phyloP scores from a whole-genome alignment of 345 rosid genomes.

The Pugionium dolabratum region DNA sequence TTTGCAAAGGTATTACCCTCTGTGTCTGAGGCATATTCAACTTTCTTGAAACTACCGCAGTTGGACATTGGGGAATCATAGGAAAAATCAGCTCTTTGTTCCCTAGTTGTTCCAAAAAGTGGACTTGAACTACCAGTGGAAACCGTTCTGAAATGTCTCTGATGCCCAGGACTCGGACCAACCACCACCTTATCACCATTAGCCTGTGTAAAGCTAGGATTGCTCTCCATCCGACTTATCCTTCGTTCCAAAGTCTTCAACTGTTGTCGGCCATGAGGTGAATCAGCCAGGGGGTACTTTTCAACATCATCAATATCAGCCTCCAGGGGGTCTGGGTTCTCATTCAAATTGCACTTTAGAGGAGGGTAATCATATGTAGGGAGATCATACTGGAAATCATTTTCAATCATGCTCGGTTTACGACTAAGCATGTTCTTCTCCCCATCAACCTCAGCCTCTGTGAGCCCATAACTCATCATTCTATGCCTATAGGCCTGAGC shows the following conservation, averaged over 20 bases:
- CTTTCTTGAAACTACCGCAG: conserved; percentile 52
- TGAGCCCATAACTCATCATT: conserved; percentile 90
- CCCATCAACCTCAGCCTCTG: conserved; percentile 70
- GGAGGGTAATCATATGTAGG: conserved; percentile 74
- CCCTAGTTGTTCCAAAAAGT: conserved; percentile 48
- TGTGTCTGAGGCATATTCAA: conserved; percentile 43
- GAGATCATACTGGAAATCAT: conserved; percentile 52
- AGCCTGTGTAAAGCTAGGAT: conserved; percentile 50
- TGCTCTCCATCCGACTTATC: conserved; percentile 75
- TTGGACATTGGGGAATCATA: conserved; percentile 58
- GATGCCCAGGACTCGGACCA: conserved; percentile 68
- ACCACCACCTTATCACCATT: conserved; percentile 65
- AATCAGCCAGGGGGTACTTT: conserved; percentile 73
- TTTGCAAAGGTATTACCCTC: conserved; percentile 47
- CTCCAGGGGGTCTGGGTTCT: conserved; percentile 52
- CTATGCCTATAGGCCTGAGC: conserved; percentile 90
- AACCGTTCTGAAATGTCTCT: conserved; percentile 55
- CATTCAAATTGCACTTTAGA: conserved; percentile 69
- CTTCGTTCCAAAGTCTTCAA: conserved; percentile 74
- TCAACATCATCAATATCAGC: conserved; percentile 69
- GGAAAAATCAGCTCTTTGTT: conserved; percentile 45
- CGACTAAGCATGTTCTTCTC: conserved; percentile 49
- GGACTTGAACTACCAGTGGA: conserved; percentile 69
- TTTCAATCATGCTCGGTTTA: conserved; percentile 48
- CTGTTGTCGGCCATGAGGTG: conserved; percentile 49